A percentile compares a stretch with the other conserved stretches of the same genome.
Conservation (phyloP, 108 stramenopile genomes). For the Cyclostephanos invisitatus region DNA sequence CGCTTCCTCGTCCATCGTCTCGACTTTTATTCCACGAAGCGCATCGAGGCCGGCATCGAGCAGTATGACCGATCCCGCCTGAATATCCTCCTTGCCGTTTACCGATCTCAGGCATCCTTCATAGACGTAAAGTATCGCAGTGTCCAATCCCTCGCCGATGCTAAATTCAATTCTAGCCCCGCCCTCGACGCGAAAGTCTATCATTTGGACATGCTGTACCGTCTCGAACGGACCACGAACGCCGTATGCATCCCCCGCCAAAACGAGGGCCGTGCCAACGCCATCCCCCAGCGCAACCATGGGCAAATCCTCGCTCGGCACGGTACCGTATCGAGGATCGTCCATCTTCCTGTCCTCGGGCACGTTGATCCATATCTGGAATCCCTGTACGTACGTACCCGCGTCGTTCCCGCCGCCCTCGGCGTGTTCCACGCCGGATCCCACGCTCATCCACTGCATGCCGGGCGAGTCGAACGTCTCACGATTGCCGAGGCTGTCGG, state of each 20-base stretch:
- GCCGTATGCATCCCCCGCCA: slow-evolving; percentile 38
- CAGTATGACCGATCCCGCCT: slow-evolving; percentile 1
- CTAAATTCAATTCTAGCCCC: slow-evolving; percentile 20
- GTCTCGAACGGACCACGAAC: slow-evolving; percentile 46
- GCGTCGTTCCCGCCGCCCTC: slow-evolving; percentile 53
- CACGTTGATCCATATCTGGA: slow-evolving; percentile 63
- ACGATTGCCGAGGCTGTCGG: slow-evolving; percentile 59
- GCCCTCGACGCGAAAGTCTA: slow-evolving; percentile 41
- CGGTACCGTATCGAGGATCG: slow-evolving; percentile 57
- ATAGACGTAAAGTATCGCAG: slow-evolving; percentile 56
- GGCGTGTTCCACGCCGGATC: slow-evolving; percentile 61
- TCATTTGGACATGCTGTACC: slow-evolving; percentile 49
- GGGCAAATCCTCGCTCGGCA: slow-evolving; percentile 48
- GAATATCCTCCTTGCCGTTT: slow-evolving; percentile 14
- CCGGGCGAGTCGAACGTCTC: slow-evolving; percentile 56
- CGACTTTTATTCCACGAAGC: neutral
- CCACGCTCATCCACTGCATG: slow-evolving; percentile 67
- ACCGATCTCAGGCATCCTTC: slow-evolving; percentile 36
- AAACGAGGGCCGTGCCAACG: slow-evolving; percentile 32
- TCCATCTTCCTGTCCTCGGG: slow-evolving; percentile 45
- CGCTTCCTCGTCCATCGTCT: slow-evolving; percentile 10
- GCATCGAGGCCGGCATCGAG: neutral
- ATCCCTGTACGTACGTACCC: slow-evolving; percentile 35
- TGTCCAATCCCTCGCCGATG: slow-evolving; percentile 43
- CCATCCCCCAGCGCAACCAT: slow-evolving; percentile 15